Conservation (phyloP, 2,329 filamentous ascomycete genomes). For the Colletotrichum spinosum region DNA sequence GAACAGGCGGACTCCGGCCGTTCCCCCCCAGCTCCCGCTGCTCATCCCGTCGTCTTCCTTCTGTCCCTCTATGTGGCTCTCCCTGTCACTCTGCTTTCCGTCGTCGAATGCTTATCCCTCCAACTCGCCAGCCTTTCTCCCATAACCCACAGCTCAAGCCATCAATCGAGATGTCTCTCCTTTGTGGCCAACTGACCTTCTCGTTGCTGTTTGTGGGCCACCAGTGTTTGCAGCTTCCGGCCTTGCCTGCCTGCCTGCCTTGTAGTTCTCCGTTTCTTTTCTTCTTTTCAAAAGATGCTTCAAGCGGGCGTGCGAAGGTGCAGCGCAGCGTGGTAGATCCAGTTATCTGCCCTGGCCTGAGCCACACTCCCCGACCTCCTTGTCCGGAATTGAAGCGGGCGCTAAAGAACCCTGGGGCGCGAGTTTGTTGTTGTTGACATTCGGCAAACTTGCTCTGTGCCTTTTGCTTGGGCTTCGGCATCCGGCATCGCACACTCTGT, state of each 20-base stretch:
- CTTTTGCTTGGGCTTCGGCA: constrained; percentile 7
- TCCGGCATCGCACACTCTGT: neutral
- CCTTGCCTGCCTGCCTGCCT: constrained; percentile 1
- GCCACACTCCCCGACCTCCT: constrained; percentile 20
- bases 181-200: constrained; percentile 32
- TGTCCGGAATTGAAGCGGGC: constrained; percentile 23
- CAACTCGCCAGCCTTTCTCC: neutral
- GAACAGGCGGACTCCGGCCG: too few species aligned
- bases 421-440: constrained; percentile 15
- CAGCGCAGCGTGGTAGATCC: neutral
- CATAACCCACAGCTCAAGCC: constrained; percentile 8
- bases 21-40: too few species aligned
- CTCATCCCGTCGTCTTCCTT: neutral
- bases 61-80: neutral
- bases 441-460: constrained; percentile 31
- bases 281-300: neutral
- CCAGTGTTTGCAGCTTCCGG: constrained; percentile 20
- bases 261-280: neutral
- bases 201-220: constrained; percentile 27
- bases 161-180: constrained; percentile 33
- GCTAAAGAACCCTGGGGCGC: constrained; percentile 20
- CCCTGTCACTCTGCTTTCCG: neutral
- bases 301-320: neutral
- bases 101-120: neutral
- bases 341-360: neutral